Evolutionary conservation across 2,329 filamentous ascomycete species (phyloP).

Genomic region (Aspergillus ochraceus): DNA sequence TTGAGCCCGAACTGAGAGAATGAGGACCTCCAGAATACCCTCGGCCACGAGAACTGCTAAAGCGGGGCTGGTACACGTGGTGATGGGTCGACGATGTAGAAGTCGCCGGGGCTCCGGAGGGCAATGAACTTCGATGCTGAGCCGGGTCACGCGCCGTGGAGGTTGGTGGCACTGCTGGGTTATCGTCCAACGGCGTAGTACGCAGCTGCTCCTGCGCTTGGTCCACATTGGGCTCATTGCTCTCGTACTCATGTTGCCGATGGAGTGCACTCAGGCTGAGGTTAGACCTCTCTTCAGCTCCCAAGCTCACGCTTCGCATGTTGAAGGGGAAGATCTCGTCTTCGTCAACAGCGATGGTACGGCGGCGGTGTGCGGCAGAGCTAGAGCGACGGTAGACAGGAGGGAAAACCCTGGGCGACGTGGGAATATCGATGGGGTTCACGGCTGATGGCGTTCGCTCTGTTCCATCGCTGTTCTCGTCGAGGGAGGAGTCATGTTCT

Average conservation of each 20-base stretch:
- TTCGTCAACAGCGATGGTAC: conserved; percentile 39
- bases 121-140: conserved; percentile 21
- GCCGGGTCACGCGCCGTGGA: conserved; percentile 21
- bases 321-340: conserved; percentile 47
- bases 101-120: conserved; percentile 26
- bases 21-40: conserved; percentile 39
- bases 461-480: conserved; percentile 39
- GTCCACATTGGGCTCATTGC: conserved; percentile 19
- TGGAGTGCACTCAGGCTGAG: conserved; percentile 33
- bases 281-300: conserved; percentile 40
- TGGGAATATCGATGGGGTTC: conserved; percentile 51
- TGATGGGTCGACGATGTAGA: conserved; percentile 34
- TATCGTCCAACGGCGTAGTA: conserved; percentile 19
- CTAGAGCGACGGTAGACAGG: conserved; percentile 46
- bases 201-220: conserved; percentile 19
- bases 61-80: conserved; percentile 39
- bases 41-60: conserved; percentile 37
- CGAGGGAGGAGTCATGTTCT: conserved; percentile 32
- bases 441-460: conserved; percentile 37
- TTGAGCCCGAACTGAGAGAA: conserved; percentile 41
- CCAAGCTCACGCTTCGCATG: conserved; percentile 49
- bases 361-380: conserved; percentile 43
- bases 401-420: conserved; percentile 43
- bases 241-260: conserved; percentile 35
- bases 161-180: conserved; percentile 17